Evolutionary conservation across 2,329 filamentous ascomycete genomes (phyloP), one percentile per base, ranked within the genome.

Genomic region (Tolypocladium amazonense): DNA sequence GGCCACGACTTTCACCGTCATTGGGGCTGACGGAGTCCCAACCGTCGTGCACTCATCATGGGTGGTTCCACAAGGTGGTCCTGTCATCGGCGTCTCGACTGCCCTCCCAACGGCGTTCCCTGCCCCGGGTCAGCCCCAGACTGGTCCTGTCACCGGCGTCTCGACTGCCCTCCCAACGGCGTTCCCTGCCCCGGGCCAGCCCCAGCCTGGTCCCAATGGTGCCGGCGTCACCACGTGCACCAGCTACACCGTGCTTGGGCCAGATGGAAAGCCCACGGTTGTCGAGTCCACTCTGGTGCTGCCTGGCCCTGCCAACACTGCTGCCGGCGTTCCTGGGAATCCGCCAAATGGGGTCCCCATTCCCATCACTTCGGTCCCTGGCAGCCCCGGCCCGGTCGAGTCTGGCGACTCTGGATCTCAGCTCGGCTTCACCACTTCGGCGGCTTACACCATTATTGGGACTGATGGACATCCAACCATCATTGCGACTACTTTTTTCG

Each of bases 251-350:
- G 25, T 63, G 23, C 58, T 64, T 30, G 64, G 64, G 15, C 25
- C 63, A 33, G 64, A 65, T 35, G 64, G 64, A 39, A 64, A 61
- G 43, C 68, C 70, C 14, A 75, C 72, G 12, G 65, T 73, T 14
- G 61, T 75, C 25, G 69, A 74, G 45, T 74, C 72, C 11, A 71
- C 69, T 20, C 68, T 71, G 66, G 64, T 73, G 25, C 61, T 69
- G 18, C 65, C 70, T 56, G 57, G 54, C 20, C 58, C 66, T 4
- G 60, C 58, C 14, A 56, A 56, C 45, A 50, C 59, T 52, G 39
- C 55, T 30, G 59, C 60, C n/a, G 65, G 63, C 14, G 47, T 54
- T 25, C 55, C 58, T 47, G 62, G 62, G 27, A 59, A 60, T 15
- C 57, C 57, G 18, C 59, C 62, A 50, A 59, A 60, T 33, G 62